These are phyloP conservation scores for Achaetomiella virescens DNA, from an alignment of 495 filamentous ascomycete species.

Conservation along the genomic window DNA sequence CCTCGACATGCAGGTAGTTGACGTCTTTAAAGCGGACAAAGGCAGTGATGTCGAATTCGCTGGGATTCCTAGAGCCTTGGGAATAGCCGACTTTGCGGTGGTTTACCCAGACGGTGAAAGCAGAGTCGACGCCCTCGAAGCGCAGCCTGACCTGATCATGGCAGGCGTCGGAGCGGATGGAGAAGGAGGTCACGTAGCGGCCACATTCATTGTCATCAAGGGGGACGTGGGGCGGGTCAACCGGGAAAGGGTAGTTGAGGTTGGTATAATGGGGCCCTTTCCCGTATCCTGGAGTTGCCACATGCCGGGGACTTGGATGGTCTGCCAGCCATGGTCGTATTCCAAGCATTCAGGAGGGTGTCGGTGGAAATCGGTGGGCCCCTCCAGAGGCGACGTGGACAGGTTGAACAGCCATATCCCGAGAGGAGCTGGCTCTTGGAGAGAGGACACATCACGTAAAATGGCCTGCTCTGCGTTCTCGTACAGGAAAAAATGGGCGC, in stretches of 20 bases:
- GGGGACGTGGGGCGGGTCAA: slow-evolving; percentile 54
- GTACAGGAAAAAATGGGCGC: slow-evolving; percentile 53
- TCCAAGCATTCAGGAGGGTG: slow-evolving; percentile 20
- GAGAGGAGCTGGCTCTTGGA: slow-evolving; percentile 45
- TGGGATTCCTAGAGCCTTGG: slow-evolving; percentile 61
- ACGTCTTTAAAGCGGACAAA: slow-evolving; percentile 35
- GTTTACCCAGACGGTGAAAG: slow-evolving; percentile 64
- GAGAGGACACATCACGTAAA: slow-evolving; percentile 23
- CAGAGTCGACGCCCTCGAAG: slow-evolving; percentile 66
- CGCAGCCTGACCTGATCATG: slow-evolving; percentile 46
- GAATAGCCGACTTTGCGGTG: slow-evolving; percentile 59
- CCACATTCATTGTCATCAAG: slow-evolving; percentile 61
- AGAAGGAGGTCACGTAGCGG: slow-evolving; percentile 52
- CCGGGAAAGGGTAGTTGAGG: slow-evolving; percentile 56
- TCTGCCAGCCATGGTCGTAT: slow-evolving; percentile 30
- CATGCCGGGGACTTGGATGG: slow-evolving; percentile 58
- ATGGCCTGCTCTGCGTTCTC: slow-evolving; percentile 30
- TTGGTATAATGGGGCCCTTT: slow-evolving; percentile 62
- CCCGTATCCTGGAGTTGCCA: slow-evolving; percentile 64
- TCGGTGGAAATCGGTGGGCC: slow-evolving; percentile 38
- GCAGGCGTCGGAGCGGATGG: slow-evolving; percentile 31
- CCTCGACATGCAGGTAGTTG: slow-evolving; percentile 56
- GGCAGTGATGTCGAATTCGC: slow-evolving; percentile 59
- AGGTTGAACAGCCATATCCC: slow-evolving; percentile 55
- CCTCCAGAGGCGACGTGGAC: slow-evolving; percentile 44